These are phyloP conservation scores for Scutellaria barbata DNA, from an alignment of 257 asterid genomes.

Conservation along the genomic window DNA sequence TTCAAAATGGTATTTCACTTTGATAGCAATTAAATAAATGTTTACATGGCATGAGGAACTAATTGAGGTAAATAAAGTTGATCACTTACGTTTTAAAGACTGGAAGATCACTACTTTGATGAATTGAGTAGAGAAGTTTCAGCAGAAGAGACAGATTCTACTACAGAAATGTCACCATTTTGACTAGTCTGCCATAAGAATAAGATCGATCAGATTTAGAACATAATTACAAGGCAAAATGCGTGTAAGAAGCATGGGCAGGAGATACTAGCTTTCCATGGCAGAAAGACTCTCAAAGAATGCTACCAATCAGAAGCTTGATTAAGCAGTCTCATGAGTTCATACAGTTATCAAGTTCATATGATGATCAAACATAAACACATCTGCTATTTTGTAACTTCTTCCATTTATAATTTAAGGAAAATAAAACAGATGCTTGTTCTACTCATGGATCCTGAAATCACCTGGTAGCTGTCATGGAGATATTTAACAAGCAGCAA, in stretches of 20 bases:
- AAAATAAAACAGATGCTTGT: background rate
- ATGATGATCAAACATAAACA: background rate
- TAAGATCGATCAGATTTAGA: background rate
- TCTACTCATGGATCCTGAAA: slow-evolving; percentile 15
- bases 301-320: background rate
- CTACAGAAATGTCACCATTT: slow-evolving; percentile 47
- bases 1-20: slow-evolving; percentile 6
- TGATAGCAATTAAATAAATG: background rate
- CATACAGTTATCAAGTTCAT: slow-evolving; percentile 12
- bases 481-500: slow-evolving; percentile 11
- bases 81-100: slow-evolving; percentile 55
- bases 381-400: slow-evolving; percentile 16
- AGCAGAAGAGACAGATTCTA: slow-evolving; percentile 47
- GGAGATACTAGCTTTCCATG: background rate
- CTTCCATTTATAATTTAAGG: background rate
- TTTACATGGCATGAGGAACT: slow-evolving; percentile 2
- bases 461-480: slow-evolving; percentile 5
- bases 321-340: slow-evolving; percentile 14
- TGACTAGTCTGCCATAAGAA: slow-evolving; percentile 54
- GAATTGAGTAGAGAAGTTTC: slow-evolving; percentile 49
- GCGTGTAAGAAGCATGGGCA: background rate
- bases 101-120: slow-evolving; percentile 45
- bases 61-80: slow-evolving; percentile 10
- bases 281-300: slow-evolving; percentile 1
- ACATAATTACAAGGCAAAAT: slow-evolving; percentile 7